Evolutionary conservation across 148 eudicot genomes (phyloP).

Genomic region (Linanthus parryae): DNA sequence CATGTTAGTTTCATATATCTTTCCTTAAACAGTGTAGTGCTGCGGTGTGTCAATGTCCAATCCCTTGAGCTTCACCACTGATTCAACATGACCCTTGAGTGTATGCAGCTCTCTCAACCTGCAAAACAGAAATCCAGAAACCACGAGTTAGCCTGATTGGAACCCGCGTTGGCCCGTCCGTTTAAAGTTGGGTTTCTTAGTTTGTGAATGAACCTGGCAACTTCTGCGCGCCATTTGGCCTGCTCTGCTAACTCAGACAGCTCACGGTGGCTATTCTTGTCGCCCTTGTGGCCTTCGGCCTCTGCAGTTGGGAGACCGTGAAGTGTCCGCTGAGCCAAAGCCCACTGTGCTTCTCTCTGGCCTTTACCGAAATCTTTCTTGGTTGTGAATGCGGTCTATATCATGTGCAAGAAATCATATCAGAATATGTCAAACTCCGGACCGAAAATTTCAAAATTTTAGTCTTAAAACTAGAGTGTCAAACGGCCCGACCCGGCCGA

Average conservation of each 20-base stretch:
- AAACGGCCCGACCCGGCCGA: too few species aligned
- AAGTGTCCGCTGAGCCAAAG: background rate
- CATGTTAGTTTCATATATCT: too few species aligned
- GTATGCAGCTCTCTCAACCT: constrained; percentile 4
- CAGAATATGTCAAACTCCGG: background rate
- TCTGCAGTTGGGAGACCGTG: background rate
- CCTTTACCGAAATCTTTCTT: constrained; percentile 5
- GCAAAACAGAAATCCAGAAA: background rate
- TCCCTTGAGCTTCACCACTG: constrained; percentile 7
- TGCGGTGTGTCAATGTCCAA: constrained; percentile 5
- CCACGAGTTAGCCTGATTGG: background rate
- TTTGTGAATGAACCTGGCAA: background rate
- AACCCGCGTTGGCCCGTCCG: background rate
- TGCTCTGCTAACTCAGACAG: background rate
- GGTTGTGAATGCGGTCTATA: constrained; percentile 3
- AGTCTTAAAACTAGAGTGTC: too few species aligned
- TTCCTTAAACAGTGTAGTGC: constrained; percentile 4
- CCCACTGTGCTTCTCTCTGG: constrained; percentile 7
- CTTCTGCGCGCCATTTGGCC: constrained; percentile 1
- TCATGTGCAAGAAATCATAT: background rate
- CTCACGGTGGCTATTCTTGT: background rate
- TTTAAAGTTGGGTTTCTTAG: background rate
- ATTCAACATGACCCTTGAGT: constrained; percentile 5
- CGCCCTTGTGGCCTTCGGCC: background rate
- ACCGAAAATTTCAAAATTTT: background rate